Evolutionary conservation across 805 yeast genomes (phyloP).

Genomic region (Kodamaea leandrae): DNA sequence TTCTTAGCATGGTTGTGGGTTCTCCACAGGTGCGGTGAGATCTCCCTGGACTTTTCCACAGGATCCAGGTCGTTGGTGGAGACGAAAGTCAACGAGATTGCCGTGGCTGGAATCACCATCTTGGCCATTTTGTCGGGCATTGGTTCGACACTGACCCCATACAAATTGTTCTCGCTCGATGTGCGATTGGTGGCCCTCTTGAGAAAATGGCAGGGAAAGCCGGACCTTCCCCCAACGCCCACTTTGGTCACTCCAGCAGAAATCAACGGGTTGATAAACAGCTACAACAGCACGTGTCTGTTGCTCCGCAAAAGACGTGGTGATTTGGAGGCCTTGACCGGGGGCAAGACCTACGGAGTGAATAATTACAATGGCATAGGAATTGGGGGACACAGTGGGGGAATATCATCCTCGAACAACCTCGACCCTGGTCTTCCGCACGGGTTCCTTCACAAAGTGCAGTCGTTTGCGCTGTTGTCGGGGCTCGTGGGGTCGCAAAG

Average conservation of each 20-base stretch:
- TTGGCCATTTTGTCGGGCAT: conserved; percentile 51
- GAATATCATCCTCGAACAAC: not conserved
- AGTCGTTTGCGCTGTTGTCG: conserved; percentile 39
- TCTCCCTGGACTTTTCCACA: conserved; percentile 23
- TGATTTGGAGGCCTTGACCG: conserved; percentile 22
- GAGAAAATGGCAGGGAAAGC: not conserved
- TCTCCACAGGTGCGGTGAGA: conserved; percentile 33
- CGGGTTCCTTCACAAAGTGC: conserved; percentile 34
- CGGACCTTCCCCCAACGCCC: not conserved
- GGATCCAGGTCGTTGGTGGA: conserved; percentile 32
- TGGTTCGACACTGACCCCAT: conserved; percentile 50
- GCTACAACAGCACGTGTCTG: conserved; percentile 40
- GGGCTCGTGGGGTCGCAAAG: conserved; percentile 14
- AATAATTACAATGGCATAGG: conserved; percentile 1
- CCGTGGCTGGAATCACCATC: conserved; percentile 49
- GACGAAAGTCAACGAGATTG: conserved; percentile 44
- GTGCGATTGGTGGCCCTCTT: conserved; percentile 4
- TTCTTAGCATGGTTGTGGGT: conserved; percentile 33
- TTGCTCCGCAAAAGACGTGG: conserved; percentile 32
- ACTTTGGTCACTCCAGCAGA: conserved; percentile 1
- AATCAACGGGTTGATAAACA: conserved; percentile 3
- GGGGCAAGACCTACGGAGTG: not conserved
- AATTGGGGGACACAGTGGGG: conserved; percentile 19
- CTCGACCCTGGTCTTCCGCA: no score
- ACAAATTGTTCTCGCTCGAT: conserved; percentile 19